Evolutionary conservation across 257 asterid species (phyloP), one percentile per base, ranked within the genome.

Genomic region (Solanum neorickii): DNA sequence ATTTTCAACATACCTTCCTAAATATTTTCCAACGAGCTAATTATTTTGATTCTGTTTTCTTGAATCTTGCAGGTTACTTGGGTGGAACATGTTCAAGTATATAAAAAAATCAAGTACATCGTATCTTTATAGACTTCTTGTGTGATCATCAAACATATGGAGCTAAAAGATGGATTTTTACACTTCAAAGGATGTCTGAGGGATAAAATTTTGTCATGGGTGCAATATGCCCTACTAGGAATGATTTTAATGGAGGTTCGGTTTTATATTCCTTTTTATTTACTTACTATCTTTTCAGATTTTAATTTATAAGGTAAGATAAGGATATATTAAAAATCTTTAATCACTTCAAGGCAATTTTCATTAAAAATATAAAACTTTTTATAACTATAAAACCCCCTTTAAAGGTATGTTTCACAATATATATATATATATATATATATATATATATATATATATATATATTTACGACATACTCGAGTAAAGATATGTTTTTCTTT

Each of bases 1-100:
- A 16, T 33, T 72, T 33, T 23, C n/a, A 20, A 33, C 12, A 35
- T 9, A 72, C 8, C 3, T 72, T 33, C n/a, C 8, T 8, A 33
- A 33, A 4, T 0, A 20, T 9, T 20, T 60, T 9, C 27, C 82
- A 21, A 73, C 14, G 15, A 35, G 47, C 27, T 21, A 73, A 37
- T 35, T 73, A 37, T 35, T 35, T 20, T 73, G 16, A 16, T 16
- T 80, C 18, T 47, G 9, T 4, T 9, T 56, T 47, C 12, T 78
- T 18, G 41, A 15, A 25, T 78, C 9, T 86, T 23, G 25, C 75
- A 96, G 99, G 93, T 96, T 73, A 93, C 94, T 74, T 96, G 98
- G 98, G 76, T 96, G 7, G 98, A 95, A 56, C 98, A 95, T 86
- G 94, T 95, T 84, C 94, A 96, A 92, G 96, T 95, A 84, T 95